Evolutionary conservation across 2,329 filamentous ascomycete genomes (phyloP).

Genomic region (Fusarium sp.): DNA sequence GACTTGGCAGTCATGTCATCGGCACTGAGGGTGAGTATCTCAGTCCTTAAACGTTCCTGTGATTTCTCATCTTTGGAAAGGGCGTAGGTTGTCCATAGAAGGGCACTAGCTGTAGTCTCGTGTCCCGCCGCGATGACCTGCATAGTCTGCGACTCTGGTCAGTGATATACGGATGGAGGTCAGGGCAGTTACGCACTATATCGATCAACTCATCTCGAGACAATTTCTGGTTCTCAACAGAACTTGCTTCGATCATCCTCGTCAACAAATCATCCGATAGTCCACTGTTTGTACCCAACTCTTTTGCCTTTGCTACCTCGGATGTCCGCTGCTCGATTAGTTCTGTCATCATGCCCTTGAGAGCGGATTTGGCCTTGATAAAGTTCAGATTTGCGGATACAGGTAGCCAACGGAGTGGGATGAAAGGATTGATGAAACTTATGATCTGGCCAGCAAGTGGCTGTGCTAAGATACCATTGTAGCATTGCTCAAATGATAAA

Average conservation of each 20-base stretch:
- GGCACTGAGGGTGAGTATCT: background rate
- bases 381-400: constrained; percentile 15
- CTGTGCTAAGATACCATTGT: constrained; percentile 3
- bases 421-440: constrained; percentile 21
- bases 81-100: constrained; percentile 5
- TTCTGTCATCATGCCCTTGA: constrained; percentile 18
- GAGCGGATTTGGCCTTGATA: constrained; percentile 2
- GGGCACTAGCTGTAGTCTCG: constrained; percentile 20
- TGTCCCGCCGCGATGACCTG: constrained; percentile 27
- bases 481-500: constrained; percentile 21
- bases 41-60: background rate
- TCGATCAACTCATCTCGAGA: constrained; percentile 25
- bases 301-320: background rate
- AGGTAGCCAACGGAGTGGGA: constrained; percentile 13
- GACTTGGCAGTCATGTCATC: background rate
- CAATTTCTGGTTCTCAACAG: constrained; percentile 2
- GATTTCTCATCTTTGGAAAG: background rate
- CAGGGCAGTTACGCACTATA: background rate
- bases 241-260: constrained; percentile 20
- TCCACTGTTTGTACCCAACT: background rate
- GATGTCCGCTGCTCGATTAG: constrained; percentile 10
- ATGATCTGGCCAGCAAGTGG: constrained; percentile 11
- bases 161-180: accelerated
- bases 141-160: background rate
- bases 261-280: constrained; percentile 23